These are phyloP conservation scores for Coniochaeta prunicola DNA, from an alignment of 2,329 filamentous ascomycete species.

Conservation along the genomic window DNA sequence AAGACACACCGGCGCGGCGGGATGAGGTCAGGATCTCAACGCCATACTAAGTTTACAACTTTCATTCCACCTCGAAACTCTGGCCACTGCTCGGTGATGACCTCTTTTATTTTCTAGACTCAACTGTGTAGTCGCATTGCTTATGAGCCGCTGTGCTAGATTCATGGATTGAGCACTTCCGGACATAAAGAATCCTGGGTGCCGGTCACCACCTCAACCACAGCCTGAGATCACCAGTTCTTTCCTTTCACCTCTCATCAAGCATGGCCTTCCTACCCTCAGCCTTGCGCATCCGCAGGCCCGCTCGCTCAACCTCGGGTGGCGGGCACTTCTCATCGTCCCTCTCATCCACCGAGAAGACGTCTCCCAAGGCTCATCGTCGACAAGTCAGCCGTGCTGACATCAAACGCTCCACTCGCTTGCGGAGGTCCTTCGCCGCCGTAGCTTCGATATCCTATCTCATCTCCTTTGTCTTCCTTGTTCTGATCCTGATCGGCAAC, in stretches of 20 bases:
- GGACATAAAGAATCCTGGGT: background rate
- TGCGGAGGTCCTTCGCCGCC: conserved; percentile 54
- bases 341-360: background rate
- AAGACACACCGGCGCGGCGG: background rate
- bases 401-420: conserved; percentile 34
- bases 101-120: background rate
- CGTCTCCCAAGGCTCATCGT: conserved; percentile 5
- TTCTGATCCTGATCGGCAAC: conserved; percentile 67
- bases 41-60: background rate
- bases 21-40: background rate
- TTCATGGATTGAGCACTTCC: background rate
- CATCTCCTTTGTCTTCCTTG: conserved; percentile 67
- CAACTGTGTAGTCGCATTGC: background rate
- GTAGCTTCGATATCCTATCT: conserved; percentile 65
- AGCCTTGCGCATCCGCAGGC: background rate
- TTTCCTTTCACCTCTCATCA: background rate
- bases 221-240: background rate
- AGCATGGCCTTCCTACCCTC: background rate
- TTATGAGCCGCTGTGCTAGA: background rate
- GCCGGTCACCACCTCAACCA: background rate
- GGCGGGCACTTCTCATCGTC: background rate
- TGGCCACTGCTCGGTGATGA: background rate
- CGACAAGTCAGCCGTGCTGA: conserved; percentile 10
- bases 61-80: background rate
- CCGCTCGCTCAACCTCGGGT: background rate